Evolutionary conservation across 352 stramenopile genomes (phyloP).

Genomic region (Aphanomyces invadans): DNA sequence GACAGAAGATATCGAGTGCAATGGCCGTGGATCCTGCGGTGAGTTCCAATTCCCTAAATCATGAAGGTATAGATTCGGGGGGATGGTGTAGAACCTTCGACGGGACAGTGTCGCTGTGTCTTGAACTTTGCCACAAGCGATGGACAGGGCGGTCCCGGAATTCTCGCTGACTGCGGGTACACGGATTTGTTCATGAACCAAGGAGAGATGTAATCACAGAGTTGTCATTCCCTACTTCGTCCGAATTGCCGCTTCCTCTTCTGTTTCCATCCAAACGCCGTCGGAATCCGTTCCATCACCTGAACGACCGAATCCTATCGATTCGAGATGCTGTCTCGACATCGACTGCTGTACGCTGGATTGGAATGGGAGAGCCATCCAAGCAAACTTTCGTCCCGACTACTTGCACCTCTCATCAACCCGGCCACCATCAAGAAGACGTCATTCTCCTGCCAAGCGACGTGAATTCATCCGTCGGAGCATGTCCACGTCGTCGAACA

Average conservation of each 20-base stretch:
- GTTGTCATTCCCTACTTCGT: not conserved
- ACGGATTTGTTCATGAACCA: conserved; percentile 60
- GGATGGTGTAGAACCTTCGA: conserved; percentile 42
- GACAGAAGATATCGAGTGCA: conserved; percentile 66
- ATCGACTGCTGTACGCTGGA: too few species aligned
- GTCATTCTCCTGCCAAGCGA: too few species aligned
- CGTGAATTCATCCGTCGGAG: too few species aligned
- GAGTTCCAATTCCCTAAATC: conserved; percentile 3
- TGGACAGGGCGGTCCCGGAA: conserved; percentile 36
- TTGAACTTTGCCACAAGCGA: conserved; percentile 53
- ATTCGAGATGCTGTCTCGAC: too few species aligned
- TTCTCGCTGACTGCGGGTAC: conserved; percentile 51
- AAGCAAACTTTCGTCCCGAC: too few species aligned
- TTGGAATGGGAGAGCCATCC: too few species aligned
- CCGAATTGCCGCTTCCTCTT: not conserved
- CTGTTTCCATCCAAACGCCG: not conserved
- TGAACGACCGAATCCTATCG: too few species aligned
- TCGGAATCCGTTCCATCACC: too few species aligned
- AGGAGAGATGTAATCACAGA: conserved; percentile 34
- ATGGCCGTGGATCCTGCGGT: conserved; percentile 68
- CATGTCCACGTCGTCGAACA: too few species aligned
- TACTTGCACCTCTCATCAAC: too few species aligned
- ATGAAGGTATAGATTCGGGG: not conserved
- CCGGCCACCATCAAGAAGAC: too few species aligned
- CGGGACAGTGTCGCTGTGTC: conserved; percentile 55